phyloP scores from a whole-genome alignment of 768 basidiomycete genomes.

The Saitozyma sp. region DNA sequence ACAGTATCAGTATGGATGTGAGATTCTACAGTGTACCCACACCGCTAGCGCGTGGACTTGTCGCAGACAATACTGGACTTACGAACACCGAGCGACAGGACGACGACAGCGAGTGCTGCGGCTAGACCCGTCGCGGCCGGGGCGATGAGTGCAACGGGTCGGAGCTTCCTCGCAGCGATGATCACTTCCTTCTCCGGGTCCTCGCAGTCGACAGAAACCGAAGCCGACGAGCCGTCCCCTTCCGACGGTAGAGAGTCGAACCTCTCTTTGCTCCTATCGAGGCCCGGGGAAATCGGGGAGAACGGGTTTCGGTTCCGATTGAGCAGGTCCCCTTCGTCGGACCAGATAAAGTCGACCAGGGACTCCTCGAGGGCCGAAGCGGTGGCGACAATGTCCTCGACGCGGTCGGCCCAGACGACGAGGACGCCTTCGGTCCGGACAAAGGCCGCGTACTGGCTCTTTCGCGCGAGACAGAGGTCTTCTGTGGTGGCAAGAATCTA shows the following conservation, averaged over 20 bases:
- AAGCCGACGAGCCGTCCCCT: too few species aligned
- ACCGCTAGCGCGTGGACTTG: slow-evolving; percentile 59
- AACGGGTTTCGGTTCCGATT: slow-evolving; percentile 2
- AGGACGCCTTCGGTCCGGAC: slow-evolving; percentile 79
- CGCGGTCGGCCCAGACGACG: slow-evolving; percentile 76
- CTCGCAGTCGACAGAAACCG: not conserved
- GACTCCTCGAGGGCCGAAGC: slow-evolving; percentile 60
- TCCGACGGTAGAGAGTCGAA: too few species aligned
- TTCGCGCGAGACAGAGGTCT: slow-evolving; percentile 70
- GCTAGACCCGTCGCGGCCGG: slow-evolving; percentile 25
- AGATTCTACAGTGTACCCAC: too few species aligned
- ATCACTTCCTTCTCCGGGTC: slow-evolving; percentile 11
- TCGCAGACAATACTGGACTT: slow-evolving; percentile 60
- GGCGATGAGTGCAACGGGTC: slow-evolving; percentile 31
- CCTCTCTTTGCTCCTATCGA: slow-evolving; percentile 1
- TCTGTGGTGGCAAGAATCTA: slow-evolving; percentile 69
- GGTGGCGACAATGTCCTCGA: slow-evolving; percentile 67
- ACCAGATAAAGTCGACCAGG: slow-evolving; percentile 77
- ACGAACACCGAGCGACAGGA: slow-evolving; percentile 31
- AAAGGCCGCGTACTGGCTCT: slow-evolving; percentile 84
- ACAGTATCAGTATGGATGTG: not conserved
- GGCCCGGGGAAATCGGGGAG: not conserved
- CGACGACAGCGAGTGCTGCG: slow-evolving; percentile 13
- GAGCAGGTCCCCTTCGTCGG: slow-evolving; percentile 35
- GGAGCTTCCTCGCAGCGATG: slow-evolving; percentile 6